Evolutionary conservation across 1,284 basidiomycete species (phyloP).

Genomic region (Cryptococcus deneoformans): DNA sequence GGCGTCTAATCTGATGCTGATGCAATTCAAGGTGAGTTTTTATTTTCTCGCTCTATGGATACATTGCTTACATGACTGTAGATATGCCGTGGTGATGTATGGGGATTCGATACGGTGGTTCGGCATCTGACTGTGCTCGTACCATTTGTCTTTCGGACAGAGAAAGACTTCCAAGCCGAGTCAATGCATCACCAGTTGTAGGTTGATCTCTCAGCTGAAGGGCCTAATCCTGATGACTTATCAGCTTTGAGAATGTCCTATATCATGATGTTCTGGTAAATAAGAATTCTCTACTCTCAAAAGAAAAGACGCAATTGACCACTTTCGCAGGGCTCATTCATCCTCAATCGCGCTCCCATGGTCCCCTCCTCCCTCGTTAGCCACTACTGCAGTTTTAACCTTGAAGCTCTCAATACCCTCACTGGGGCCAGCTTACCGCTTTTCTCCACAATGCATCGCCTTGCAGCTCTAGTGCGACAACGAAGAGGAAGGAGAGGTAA

Average conservation of each 20-base stretch:
- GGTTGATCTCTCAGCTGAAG: not conserved
- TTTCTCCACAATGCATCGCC: constrained; percentile 29
- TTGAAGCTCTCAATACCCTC: constrained; percentile 25
- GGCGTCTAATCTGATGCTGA: constrained; percentile 33
- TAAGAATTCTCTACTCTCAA: constrained; percentile 7
- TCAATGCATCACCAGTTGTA: constrained; percentile 33
- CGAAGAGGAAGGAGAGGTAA: constrained; percentile 12
- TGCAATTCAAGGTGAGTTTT: constrained; percentile 38
- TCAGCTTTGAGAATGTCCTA: constrained; percentile 35
- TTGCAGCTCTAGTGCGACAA: constrained; percentile 21
- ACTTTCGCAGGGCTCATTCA: constrained; percentile 15
- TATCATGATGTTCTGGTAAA: constrained; percentile 31
- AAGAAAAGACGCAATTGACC: not conserved
- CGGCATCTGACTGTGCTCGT: constrained; percentile 18
- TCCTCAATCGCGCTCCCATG: constrained; percentile 23
- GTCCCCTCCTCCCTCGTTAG: constrained; percentile 16
- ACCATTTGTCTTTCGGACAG: constrained; percentile 14
- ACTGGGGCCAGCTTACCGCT: constrained; percentile 30
- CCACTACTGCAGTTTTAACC: constrained; percentile 7
- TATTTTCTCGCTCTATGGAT: not conserved
- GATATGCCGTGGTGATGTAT: constrained; percentile 41
- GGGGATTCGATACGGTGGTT: constrained; percentile 29
- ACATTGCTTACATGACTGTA: constrained; percentile 1
- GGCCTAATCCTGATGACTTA: not conserved
- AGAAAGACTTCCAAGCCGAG: constrained; percentile 13